Percentiles rank a stretch among this genome's conserved stretches.
Evolutionary conservation across 2,329 filamentous ascomycete species (phyloP).

Genomic region (Parastagonospora nodorum): DNA sequence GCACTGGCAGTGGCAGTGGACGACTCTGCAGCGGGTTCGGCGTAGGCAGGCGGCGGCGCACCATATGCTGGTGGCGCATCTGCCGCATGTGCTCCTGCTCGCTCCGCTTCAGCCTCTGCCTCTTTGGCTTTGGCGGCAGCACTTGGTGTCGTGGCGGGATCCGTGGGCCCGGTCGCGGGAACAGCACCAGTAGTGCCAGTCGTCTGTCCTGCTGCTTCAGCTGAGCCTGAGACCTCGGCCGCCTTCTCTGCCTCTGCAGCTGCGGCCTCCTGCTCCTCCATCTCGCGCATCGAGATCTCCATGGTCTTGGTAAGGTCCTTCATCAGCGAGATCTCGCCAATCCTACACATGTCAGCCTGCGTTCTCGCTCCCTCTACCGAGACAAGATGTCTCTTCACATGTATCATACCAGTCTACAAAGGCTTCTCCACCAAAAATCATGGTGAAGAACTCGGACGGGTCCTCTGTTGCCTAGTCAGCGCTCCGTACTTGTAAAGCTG

Average conservation of each 20-base stretch:
- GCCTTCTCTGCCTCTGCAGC: slow-evolving; percentile 50
- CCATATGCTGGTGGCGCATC: slow-evolving; percentile 46
- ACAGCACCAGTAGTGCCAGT: slow-evolving; percentile 14
- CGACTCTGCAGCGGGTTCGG: slow-evolving; percentile 54
- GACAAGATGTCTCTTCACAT: background rate
- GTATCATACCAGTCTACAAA: slow-evolving; percentile 77
- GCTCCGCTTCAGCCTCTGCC: slow-evolving; percentile 48
- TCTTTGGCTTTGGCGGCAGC: slow-evolving; percentile 52
- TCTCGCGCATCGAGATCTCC: slow-evolving; percentile 90
- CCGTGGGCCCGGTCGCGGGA: slow-evolving; percentile 11
- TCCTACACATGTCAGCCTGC: slow-evolving; percentile 52
- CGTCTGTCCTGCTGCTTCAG: slow-evolving; percentile 23
- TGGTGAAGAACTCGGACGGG: slow-evolving; percentile 95
- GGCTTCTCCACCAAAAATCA: slow-evolving; percentile 96
- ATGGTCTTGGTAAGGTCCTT: slow-evolving; percentile 97
- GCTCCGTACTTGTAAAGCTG: slow-evolving; percentile 7
- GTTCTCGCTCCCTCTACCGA: too few relatives aligned
- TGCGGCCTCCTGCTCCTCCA: slow-evolving; percentile 70
- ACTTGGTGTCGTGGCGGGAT: slow-evolving; percentile 17
- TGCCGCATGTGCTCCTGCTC: slow-evolving; percentile 38
- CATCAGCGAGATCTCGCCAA: slow-evolving; percentile 97
- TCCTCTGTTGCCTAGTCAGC: slow-evolving; percentile 63
- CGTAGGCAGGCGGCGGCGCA: slow-evolving; percentile 40
- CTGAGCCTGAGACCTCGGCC: slow-evolving; percentile 5
- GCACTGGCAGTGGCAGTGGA: slow-evolving; percentile 29